Percentiles rank a stretch among this genome's conserved stretches.
Evolutionary conservation across 345 rosid genomes (phyloP).

Genomic region (Ceriops tagal): DNA sequence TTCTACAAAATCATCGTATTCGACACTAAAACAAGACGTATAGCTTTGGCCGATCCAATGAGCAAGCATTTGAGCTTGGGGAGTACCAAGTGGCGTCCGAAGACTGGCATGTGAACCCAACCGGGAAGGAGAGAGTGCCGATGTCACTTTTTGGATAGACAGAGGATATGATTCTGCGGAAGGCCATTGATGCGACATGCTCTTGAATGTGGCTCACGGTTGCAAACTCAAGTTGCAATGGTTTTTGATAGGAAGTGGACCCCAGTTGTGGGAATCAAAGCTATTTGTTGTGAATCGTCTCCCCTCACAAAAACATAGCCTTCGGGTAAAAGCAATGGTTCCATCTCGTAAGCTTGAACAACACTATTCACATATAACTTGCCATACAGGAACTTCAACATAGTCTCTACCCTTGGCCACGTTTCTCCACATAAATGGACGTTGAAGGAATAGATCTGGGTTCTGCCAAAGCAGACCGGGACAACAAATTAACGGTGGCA

Average conservation of each 20-base stretch:
- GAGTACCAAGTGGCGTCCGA: slow-evolving; percentile 82
- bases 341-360: slow-evolving; percentile 42
- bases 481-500: slow-evolving; percentile 61
- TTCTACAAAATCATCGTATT: neutral
- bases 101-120: slow-evolving; percentile 79
- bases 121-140: slow-evolving; percentile 90
- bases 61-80: slow-evolving; percentile 98
- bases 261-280: slow-evolving; percentile 86
- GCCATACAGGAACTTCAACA: slow-evolving; percentile 70
- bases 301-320: slow-evolving; percentile 85
- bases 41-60: slow-evolving; percentile 93
- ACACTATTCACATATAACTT: slow-evolving; percentile 63
- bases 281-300: slow-evolving; percentile 82
- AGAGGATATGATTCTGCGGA: slow-evolving; percentile 82
- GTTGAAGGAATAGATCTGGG: slow-evolving; percentile 75
- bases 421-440: slow-evolving; percentile 80
- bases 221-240: slow-evolving; percentile 86
- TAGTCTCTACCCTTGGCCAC: slow-evolving; percentile 82
- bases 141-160: slow-evolving; percentile 89
- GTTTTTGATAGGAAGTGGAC: no score
- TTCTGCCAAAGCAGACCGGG: slow-evolving; percentile 73
- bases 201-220: slow-evolving; percentile 97
- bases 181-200: slow-evolving; percentile 89
- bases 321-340: slow-evolving; percentile 54
- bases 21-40: neutral